Percentiles rank a stretch among this genome's conserved stretches.
These are phyloP conservation scores for Arabidopsis hybrid DNA, from an alignment of 441 rosid species.

Conservation along the genomic window DNA sequence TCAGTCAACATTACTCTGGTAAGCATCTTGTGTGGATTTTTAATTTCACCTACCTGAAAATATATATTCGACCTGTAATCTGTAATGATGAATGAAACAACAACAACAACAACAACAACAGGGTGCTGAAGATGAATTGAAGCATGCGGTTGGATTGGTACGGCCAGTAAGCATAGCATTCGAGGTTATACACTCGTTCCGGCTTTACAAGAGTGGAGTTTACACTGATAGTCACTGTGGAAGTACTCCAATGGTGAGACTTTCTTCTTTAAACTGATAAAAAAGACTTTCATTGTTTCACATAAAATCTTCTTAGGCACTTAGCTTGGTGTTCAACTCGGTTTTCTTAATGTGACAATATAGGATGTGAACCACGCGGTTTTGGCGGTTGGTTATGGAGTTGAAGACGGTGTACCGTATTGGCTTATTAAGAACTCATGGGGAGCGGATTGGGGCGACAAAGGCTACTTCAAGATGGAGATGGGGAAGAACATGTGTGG, in stretches of 20 bases:
- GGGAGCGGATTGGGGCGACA: slow-evolving; percentile 80
- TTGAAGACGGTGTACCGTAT: slow-evolving; percentile 75
- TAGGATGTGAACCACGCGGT: slow-evolving; percentile 98
- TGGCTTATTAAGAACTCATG: slow-evolving; percentile 98
- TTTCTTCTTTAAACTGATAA: slow-evolving; percentile 10
- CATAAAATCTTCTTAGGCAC: slow-evolving; percentile 4
- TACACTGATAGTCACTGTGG: slow-evolving; percentile 77
- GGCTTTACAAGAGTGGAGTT: slow-evolving; percentile 82
- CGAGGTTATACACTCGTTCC: slow-evolving; percentile 68
- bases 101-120: slow-evolving; percentile 47
- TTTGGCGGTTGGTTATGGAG: slow-evolving; percentile 93
- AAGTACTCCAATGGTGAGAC: slow-evolving; percentile 73
- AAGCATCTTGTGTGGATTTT: slow-evolving; percentile 32
- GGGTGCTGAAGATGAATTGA: slow-evolving; percentile 93
- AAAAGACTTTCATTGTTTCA: not conserved
- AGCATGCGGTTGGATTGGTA: slow-evolving; percentile 82
- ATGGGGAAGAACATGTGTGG: slow-evolving; percentile 97
- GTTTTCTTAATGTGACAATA: slow-evolving; percentile 39
- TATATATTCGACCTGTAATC: not conserved
- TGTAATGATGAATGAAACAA: slow-evolving; percentile 11
- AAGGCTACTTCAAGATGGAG: slow-evolving; percentile 96
- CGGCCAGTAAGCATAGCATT: slow-evolving; percentile 96
- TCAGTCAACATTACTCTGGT: slow-evolving; percentile 91
- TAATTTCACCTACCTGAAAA: not conserved
- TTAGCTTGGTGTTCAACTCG: not conserved